phyloP scores from a whole-genome alignment of 139 green algal species.

The Edaphochlamys debaryana region DNA sequence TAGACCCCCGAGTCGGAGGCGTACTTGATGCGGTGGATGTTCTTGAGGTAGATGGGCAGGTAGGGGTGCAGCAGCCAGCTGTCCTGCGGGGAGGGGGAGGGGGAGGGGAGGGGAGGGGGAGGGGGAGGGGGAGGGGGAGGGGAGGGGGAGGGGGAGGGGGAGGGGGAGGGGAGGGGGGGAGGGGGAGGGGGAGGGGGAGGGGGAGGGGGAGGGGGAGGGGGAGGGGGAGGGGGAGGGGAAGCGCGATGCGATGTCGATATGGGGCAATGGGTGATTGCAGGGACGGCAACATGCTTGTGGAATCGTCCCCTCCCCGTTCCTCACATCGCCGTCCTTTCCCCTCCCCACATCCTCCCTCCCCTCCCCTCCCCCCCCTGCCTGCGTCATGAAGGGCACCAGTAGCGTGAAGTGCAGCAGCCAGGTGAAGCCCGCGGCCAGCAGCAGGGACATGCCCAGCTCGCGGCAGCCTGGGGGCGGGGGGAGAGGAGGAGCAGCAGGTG shows the following conservation, averaged over 20 bases:
- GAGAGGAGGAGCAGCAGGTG: too few relatives aligned
- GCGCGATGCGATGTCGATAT: too few relatives aligned
- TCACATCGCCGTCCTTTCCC: too few relatives aligned
- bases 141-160: too few relatives aligned
- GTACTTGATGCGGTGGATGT: constrained; percentile 40
- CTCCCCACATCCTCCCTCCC: too few relatives aligned
- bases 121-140: background rate
- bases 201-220: too few relatives aligned
- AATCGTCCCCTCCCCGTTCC: too few relatives aligned
- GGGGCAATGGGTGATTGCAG: too few relatives aligned
- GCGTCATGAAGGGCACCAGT: constrained; percentile 38
- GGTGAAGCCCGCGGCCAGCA: constrained; percentile 18
- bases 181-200: too few relatives aligned
- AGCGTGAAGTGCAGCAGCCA: constrained; percentile 45
- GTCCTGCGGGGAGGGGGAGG: background rate
- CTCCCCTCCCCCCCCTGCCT: background rate
- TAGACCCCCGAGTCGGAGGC: constrained; percentile 21
- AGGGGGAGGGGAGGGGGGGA: background rate
- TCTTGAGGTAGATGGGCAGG: constrained; percentile 39
- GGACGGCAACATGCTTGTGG: too few relatives aligned
- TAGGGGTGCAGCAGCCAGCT: constrained; percentile 38
- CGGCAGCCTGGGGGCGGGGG: constrained; percentile 9
- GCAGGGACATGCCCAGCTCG: constrained; percentile 34
- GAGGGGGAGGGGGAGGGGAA: too few relatives aligned
- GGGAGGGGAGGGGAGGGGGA: too few relatives aligned